phyloP scores from a whole-genome alignment of 768 basidiomycete genomes.

The Leccinum arenicola region DNA sequence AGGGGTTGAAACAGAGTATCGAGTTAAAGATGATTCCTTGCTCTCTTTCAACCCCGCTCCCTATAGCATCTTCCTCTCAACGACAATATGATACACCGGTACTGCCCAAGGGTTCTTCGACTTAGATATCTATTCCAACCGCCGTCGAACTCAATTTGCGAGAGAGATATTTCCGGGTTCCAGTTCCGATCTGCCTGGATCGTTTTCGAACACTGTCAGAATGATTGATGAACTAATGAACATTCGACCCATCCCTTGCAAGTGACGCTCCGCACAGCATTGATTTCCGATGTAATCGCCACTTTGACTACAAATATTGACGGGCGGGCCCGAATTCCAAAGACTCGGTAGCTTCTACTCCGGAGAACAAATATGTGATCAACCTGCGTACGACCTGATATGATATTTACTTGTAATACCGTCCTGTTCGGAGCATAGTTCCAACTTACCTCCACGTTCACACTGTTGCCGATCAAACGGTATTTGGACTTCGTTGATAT shows the following conservation, averaged over 20 bases:
- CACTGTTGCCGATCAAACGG: conserved; percentile 76
- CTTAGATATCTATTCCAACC: no score
- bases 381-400: conserved; percentile 48
- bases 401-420: conserved; percentile 2
- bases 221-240: neutral
- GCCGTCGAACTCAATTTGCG: no score
- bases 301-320: neutral
- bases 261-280: neutral
- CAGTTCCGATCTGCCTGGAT: conserved; percentile 24
- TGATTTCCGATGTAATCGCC: neutral
- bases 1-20: no score
- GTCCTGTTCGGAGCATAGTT: neutral
- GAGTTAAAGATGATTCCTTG: no score
- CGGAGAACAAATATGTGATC: conserved; percentile 53
- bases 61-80: no score
- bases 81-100: no score
- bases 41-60: no score
- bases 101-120: no score
- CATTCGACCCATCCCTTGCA: neutral
- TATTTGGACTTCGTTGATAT: conserved; percentile 71
- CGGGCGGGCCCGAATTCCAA: neutral
- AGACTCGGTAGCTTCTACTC: neutral
- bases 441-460: conserved; percentile 62
- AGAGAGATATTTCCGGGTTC: no score
- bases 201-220: neutral